These are phyloP conservation scores for Myxozyma kluyveri DNA, from an alignment of 805 yeast species.

Conservation along the genomic window DNA sequence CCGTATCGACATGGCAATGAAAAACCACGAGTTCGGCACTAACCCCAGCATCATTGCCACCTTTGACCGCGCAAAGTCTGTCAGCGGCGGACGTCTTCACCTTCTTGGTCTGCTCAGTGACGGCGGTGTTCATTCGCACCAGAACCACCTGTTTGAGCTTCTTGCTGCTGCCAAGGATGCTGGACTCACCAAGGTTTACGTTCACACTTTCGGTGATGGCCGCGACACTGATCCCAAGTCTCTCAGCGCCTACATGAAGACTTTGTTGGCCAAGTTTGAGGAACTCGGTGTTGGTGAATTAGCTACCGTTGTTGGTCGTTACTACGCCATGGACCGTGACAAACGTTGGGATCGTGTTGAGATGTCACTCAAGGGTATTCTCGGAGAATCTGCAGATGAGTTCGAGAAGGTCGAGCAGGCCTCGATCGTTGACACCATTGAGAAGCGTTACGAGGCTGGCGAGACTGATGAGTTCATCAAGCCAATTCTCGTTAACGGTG, in stretches of 20 bases:
- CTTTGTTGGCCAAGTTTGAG: conserved; percentile 28
- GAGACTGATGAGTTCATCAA: conserved; percentile 32
- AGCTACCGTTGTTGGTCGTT: conserved; percentile 31
- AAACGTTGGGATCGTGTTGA: conserved; percentile 33
- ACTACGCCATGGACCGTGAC: conserved; percentile 33
- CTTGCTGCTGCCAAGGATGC: conserved; percentile 25
- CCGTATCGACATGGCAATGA: conserved; percentile 31
- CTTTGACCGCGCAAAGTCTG: conserved; percentile 25
- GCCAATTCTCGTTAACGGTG: conserved; percentile 29
- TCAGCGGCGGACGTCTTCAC: conserved; percentile 26
- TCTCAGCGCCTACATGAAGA: conserved; percentile 24
- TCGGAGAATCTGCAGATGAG: conserved; percentile 22
- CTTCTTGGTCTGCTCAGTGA: conserved; percentile 29
- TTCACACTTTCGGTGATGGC: conserved; percentile 32
- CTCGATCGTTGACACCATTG: conserved; percentile 22
- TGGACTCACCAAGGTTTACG: conserved; percentile 26
- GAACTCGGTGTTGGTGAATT: conserved; percentile 30
- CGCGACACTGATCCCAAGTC: conserved; percentile 32
- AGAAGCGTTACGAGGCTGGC: conserved; percentile 27
- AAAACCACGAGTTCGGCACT: conserved; percentile 25
- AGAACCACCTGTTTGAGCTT: conserved; percentile 30
- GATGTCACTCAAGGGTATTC: conserved; percentile 27
- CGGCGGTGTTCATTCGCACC: conserved; percentile 33
- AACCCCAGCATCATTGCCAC: conserved; percentile 17
- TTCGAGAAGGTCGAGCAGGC: conserved; percentile 21